A percentile compares a stretch with the other conserved stretches of the same genome.
phyloP scores from a whole-genome alignment of 106 monocot genomes.

The Acanthochlamys bracteata region DNA sequence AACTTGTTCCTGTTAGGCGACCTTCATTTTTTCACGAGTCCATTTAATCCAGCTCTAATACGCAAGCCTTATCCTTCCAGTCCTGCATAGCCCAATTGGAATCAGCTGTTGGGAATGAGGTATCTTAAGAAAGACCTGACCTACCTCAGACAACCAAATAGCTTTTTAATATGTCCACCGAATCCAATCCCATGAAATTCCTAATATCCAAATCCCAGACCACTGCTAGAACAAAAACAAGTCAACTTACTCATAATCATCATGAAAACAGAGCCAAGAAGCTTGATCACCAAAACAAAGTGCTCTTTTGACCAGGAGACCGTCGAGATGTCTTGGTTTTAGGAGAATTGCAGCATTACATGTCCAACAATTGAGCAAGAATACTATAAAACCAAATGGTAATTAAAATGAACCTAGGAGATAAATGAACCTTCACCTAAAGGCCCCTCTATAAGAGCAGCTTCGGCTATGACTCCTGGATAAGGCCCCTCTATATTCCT shows the following conservation, averaged over 20 bases:
- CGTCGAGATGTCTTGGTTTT: too few relatives aligned
- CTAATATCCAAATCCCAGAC: constrained; percentile 4
- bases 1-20: too few relatives aligned
- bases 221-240: not conserved
- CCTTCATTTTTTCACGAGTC: not conserved
- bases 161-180: not conserved
- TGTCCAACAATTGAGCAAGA: too few relatives aligned
- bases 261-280: not conserved
- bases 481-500: too few relatives aligned
- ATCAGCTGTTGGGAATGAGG: not conserved
- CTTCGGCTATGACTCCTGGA: too few relatives aligned
- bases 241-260: not conserved
- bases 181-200: not conserved
- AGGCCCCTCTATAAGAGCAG: too few relatives aligned
- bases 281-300: too few relatives aligned
- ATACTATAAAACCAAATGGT: too few relatives aligned
- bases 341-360: too few relatives aligned
- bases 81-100: not conserved
- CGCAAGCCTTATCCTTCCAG: not conserved
- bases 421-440: too few relatives aligned
- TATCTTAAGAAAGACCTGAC: constrained; percentile 3
- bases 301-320: too few relatives aligned
- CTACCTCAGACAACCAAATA: constrained; percentile 5
- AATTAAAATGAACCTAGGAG: too few relatives aligned
- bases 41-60: constrained; percentile 4